Conservation (phyloP, 108 stramenopile species). For the Aurantiochytrium sp. region DNA sequence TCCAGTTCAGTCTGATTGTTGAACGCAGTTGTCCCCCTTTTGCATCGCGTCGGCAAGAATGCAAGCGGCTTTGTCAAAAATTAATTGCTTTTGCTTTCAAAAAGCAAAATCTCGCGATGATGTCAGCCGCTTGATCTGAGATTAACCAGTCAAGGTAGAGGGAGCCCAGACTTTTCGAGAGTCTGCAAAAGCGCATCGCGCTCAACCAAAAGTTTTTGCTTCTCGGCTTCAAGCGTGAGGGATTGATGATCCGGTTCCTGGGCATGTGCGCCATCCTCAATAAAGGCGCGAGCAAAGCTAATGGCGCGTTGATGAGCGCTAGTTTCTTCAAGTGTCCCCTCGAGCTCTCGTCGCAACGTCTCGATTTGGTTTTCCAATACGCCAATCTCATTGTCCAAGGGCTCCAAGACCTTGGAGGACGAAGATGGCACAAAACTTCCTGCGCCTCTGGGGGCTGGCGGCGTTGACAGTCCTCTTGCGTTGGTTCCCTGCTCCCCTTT, state of each 20-base stretch:
- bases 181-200: neutral
- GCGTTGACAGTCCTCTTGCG: too few relatives aligned
- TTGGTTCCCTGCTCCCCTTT: neutral
- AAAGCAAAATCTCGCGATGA: neutral
- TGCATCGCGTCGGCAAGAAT: too few relatives aligned
- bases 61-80: too few relatives aligned
- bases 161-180: neutral
- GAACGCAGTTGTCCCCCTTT: too few relatives aligned
- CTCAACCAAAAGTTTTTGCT: neutral
- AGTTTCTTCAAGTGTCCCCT: neutral
- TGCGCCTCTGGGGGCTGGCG: neutral
- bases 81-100: neutral
- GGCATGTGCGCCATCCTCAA: neutral
- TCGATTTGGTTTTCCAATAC: neutral
- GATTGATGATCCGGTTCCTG: neutral
- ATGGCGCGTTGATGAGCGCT: slow-evolving; percentile 16
- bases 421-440: neutral
- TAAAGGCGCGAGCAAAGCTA: neutral
- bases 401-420: neutral
- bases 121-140: neutral
- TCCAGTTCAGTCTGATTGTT: too few relatives aligned
- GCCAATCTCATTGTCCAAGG: neutral
- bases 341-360: neutral
- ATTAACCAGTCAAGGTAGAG: neutral
- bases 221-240: neutral